Evolutionary conservation across 306 rosid species (phyloP), one percentile per base, ranked within the genome.

Genomic region (Trifolium pratense): DNA sequence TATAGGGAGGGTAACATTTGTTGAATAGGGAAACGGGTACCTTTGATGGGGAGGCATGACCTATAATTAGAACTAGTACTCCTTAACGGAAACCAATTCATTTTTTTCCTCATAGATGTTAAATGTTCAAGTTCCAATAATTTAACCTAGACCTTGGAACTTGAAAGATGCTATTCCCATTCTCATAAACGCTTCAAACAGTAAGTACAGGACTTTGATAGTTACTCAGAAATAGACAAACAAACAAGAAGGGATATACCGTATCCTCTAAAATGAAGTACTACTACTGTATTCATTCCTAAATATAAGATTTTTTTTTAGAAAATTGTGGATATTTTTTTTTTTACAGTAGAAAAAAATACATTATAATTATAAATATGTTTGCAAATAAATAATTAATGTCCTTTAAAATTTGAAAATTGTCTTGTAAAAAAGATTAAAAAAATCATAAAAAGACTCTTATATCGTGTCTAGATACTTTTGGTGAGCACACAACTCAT

Each of bases 111-210:
- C 34, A 56, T 14, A 21, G 13, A 23, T 9, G 37, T 59, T 59
- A 31, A 29, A 59, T 14, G 5, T 59, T 15, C 65, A 59, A 59
- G 65, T 59, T 59, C 37, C 65, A 29, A 59, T 20, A 3, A 59
- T 59, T 29, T 32, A 59, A 29, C 42, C 40, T 31, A 2, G 21
- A 29, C 15, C 11, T 59, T 15, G 40, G 11, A 59, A 59, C 12
- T 59, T 59, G 40, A 29, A 59, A 59, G 40, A 59, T 59, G 7
- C 21, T 18, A 15, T 29, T 59, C 65, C 65, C 20, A 59, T 26
- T 58, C 21, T 14, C 21, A 26, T 8, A 29, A 0, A 58, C n/a
- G 0, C 32, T 56, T 23, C 15, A 56, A 51, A 11, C 29, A 52
- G 9, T 18, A 52, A 9, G 14, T 52, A 18, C 59, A 1, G 0